A percentile compares a stretch with the other conserved stretches of the same genome.
phyloP scores from a whole-genome alignment of 805 yeast species.

The Nakazawaea anatomiae region DNA sequence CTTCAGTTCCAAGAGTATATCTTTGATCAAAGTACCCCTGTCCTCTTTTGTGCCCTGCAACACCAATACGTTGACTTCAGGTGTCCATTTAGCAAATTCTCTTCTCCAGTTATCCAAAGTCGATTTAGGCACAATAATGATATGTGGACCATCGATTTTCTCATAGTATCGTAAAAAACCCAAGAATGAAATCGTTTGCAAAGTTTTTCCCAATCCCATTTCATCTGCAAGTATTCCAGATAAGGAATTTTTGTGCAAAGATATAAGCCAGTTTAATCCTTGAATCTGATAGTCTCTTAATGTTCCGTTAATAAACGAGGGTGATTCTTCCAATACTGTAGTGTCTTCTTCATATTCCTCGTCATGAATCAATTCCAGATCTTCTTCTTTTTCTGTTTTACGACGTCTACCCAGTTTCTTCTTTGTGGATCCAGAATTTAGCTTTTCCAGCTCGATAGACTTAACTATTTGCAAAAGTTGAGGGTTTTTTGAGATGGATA shows the following conservation, averaged over 20 bases:
- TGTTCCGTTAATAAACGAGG: constrained; percentile 68
- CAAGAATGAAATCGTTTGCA: constrained; percentile 83
- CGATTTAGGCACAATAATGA: constrained; percentile 91
- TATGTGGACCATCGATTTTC: constrained; percentile 81
- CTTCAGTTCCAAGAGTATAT: constrained; percentile 58
- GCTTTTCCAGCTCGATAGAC: constrained; percentile 43
- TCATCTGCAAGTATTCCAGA: constrained; percentile 97
- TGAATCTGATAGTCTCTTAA: constrained; percentile 90
- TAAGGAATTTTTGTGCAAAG: constrained; percentile 79
- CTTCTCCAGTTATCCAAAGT: constrained; percentile 95
- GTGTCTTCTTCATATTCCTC: constrained; percentile 63
- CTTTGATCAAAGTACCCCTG: constrained; percentile 54
- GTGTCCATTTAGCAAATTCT: constrained; percentile 94
- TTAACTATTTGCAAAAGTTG: constrained; percentile 56
- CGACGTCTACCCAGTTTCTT: constrained; percentile 48
- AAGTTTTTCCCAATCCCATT: constrained; percentile 96
- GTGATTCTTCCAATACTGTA: constrained; percentile 81
- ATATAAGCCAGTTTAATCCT: constrained; percentile 92
- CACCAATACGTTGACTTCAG: constrained; percentile 81
- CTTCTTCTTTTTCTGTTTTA: constrained; percentile 94
- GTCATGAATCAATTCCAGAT: constrained; percentile 81
- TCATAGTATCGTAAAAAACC: constrained; percentile 81
- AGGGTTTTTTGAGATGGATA: constrained; percentile 74
- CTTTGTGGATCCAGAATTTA: constrained; percentile 16
- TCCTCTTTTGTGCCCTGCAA: constrained; percentile 88